Conservation (phyloP, 371 early-diverging fungal genomes). For the Apophysomyces ossiformis region DNA sequence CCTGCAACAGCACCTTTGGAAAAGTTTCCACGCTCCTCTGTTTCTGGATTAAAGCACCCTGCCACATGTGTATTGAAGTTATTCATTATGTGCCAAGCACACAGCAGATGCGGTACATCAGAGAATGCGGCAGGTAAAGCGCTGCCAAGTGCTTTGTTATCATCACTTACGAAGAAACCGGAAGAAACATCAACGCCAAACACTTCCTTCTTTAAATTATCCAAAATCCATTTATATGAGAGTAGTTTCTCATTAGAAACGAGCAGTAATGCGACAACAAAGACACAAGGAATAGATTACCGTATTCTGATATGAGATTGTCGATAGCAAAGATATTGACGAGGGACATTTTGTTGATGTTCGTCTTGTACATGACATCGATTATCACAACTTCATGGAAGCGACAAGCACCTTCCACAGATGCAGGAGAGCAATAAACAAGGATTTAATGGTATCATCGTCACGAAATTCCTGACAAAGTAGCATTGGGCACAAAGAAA, state of each 20-base stretch:
- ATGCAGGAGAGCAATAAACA: background rate
- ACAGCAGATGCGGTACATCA: background rate
- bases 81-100: slow-evolving; percentile 11
- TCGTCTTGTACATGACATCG: slow-evolving; percentile 45
- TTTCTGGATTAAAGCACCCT: background rate
- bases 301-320: slow-evolving; percentile 25
- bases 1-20: background rate
- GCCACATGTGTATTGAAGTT: background rate
- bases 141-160: slow-evolving; percentile 1
- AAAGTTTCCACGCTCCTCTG: background rate
- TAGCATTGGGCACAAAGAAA: background rate
- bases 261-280: background rate
- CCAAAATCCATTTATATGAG: slow-evolving; percentile 11
- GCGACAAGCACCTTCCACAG: background rate
- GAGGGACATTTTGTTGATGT: slow-evolving; percentile 58
- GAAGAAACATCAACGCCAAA: background rate
- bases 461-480: background rate
- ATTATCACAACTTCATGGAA: slow-evolving; percentile 29
- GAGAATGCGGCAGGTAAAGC: slow-evolving; percentile 7
- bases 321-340: slow-evolving; percentile 62
- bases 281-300: background rate
- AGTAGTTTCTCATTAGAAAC: background rate
- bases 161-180: slow-evolving; percentile 11
- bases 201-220: background rate
- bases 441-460: too few species aligned